Base-by-base conservation (phyloP, 257 asterid genomes). In the Cynanchum wilfordii region DNA sequence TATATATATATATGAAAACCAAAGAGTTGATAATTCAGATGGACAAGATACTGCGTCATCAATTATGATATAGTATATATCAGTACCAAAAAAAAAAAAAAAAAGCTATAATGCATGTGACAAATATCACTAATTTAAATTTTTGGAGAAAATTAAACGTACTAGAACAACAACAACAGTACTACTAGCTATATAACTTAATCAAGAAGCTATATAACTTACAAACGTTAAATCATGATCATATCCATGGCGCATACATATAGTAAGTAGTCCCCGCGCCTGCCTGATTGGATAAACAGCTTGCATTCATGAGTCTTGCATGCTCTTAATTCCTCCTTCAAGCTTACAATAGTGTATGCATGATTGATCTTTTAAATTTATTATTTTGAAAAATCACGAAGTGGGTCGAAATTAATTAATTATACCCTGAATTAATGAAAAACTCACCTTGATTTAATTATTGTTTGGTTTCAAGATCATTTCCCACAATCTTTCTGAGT, bases 401-500 rank as follows among this genome's bases (percentile, higher is more conserved):
- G 51, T 33, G n/a, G 38, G 15, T 15, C 8, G 27, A 62, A n/a
- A 22, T 38, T 38, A 38, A 38, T 38, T 38, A 38, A 38, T 38
- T 38, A 38, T 74, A 73, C 69, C 82, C 73, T 30, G 78, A 73
- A 47, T 42, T 42, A 42, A 27, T 47, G 77, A 57, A 73, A 83
- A 73, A 83, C 55, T 77, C 78, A 52, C 49, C 36, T 59, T 79
- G 75, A 22, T 59, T 80, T 76, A 30, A 30, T 30, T 30, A 22
- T 75, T 58, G 54, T 69, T 76, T 54, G 64, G 71, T 75, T 75
- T 30, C 33, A 30, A 1, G 33, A 33, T 82, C 79, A 45, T 44
- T 79, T 80, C 12, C 67, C 75, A 0, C 76, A 74, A 63, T 74
- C 63, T 76, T 79, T 79, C 64, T 84, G 93, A 5, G 38, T 3